Evolutionary conservation across 148 eudicot species (phyloP).

Genomic region (Rhododendron mucronatum): DNA sequence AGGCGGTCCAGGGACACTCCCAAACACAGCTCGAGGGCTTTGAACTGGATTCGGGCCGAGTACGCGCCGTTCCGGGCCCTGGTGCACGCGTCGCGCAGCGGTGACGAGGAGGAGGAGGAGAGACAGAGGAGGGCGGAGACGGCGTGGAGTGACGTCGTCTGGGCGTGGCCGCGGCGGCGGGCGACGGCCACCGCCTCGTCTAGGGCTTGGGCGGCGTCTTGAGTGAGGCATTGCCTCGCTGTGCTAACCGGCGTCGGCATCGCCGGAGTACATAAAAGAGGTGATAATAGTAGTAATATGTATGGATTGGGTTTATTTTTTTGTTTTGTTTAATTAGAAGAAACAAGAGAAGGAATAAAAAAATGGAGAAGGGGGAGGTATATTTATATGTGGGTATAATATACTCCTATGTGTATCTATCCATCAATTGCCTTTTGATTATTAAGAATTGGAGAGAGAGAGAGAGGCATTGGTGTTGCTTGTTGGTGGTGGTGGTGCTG

Average conservation of each 20-base stretch:
- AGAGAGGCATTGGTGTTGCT: not conserved
- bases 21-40: constrained; percentile 72
- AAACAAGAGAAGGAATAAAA: not conserved
- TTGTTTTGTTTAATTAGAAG: not conserved
- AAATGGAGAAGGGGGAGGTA: not conserved
- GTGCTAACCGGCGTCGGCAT: constrained; percentile 87
- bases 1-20: constrained; percentile 73
- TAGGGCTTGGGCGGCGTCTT: constrained; percentile 55
- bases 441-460: not conserved
- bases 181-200: constrained; percentile 72
- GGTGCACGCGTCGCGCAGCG: constrained; percentile 75
- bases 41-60: constrained; percentile 65
- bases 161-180: constrained; percentile 63
- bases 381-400: not conserved
- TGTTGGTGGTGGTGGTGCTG: not conserved
- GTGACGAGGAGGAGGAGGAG: constrained; percentile 35
- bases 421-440: constrained; percentile 7
- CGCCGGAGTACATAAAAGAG: not conserved
- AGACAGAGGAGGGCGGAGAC: constrained; percentile 66
- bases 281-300: not conserved
- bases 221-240: constrained; percentile 78
- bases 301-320: not conserved
- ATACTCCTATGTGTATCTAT: not conserved
- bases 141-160: constrained; percentile 84
- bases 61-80: constrained; percentile 50